Evolutionary conservation across 192 early-diverging fungal genomes (phyloP), one percentile per base, ranked within the genome.

Genomic region (Rhizophagus clarus): DNA sequence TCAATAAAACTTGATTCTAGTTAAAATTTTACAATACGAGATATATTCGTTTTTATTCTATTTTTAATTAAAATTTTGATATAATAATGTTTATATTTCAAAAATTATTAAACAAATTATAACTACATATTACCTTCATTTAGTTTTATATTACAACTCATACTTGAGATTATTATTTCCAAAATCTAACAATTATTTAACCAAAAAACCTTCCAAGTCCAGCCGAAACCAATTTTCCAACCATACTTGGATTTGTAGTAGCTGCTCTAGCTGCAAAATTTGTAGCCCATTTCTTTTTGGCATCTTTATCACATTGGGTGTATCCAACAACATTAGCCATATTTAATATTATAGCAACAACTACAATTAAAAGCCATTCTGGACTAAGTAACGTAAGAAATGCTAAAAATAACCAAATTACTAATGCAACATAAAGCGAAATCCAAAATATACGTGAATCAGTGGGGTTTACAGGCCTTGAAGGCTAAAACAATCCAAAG

Each of bases 401-500:
- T 8, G 92, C 95, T 74, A 98, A 90, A 2, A 96, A 71, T 6
- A 88, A 75, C 98, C 98, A 99, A 31, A 96, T 80, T 0, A 89
- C 92, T 0, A 97, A 95, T 6, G 94, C 92, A 0, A 88, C 91
- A 79, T 98, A 99, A 24, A 99, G 88, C 5, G 94, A 88, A 15
- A 88, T 89, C 97, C 98, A 99, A 85, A 99, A 99, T 4, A 98
- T 85, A 28, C 95, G 85, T 61, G 95, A 94, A 84, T 99, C 98
- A 26, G 88, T 90, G 10, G 91, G 82, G 81, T 99, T 99, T 29
- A 93, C 87, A 10, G 85, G 79, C n/a, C 94, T 89, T 82, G 87
- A 90, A 77, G 82, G 91, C 94, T 89, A 85, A 31, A 64, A 28
- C 31, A 17, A 9, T 12, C 1, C 2, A 12, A 40, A 34, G 14